Evolutionary conservation across 2,329 filamentous ascomycete genomes (phyloP).

Genomic region (Cladorrhinum sp.): DNA sequence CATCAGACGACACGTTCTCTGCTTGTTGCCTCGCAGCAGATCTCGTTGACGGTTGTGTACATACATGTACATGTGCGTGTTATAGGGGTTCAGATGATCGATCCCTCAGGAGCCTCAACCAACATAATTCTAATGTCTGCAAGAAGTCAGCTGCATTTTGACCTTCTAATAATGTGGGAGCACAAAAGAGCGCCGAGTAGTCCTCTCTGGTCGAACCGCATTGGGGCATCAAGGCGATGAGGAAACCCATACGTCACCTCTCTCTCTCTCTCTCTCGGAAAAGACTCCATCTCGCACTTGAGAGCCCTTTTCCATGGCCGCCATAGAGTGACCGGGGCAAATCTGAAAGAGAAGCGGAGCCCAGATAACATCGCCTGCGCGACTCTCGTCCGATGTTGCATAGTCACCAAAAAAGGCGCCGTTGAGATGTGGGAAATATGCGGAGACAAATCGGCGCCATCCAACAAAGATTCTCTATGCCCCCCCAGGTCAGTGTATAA

Average conservation of each 20-base stretch:
- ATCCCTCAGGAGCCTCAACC: neutral
- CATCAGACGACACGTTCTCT: neutral
- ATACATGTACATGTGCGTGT: neutral
- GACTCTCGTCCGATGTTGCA: slow-evolving; percentile 3
- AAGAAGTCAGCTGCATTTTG: too few relatives aligned
- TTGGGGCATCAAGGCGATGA: neutral
- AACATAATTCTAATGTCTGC: too few relatives aligned
- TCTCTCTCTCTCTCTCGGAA: too few relatives aligned
- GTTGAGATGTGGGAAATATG: slow-evolving; percentile 4
- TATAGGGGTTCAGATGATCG: neutral
- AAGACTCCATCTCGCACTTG: neutral
- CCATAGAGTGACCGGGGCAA: slow-evolving; percentile 8
- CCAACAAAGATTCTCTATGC: too few relatives aligned
- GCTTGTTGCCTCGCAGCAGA: neutral
- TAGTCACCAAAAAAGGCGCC: slow-evolving; percentile 2
- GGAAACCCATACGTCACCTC: neutral
- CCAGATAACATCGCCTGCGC: neutral
- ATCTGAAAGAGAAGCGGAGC: neutral
- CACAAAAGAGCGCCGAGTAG: too few relatives aligned
- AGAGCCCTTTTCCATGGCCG: neutral
- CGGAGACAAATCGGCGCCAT: too few relatives aligned
- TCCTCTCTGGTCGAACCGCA: neutral
- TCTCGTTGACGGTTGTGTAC: neutral
- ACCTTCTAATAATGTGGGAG: neutral
- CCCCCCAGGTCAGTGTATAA: neutral